Base-by-base conservation (phyloP, 2,329 filamentous ascomycete genomes). In the Aspergillus thermomutatus region DNA sequence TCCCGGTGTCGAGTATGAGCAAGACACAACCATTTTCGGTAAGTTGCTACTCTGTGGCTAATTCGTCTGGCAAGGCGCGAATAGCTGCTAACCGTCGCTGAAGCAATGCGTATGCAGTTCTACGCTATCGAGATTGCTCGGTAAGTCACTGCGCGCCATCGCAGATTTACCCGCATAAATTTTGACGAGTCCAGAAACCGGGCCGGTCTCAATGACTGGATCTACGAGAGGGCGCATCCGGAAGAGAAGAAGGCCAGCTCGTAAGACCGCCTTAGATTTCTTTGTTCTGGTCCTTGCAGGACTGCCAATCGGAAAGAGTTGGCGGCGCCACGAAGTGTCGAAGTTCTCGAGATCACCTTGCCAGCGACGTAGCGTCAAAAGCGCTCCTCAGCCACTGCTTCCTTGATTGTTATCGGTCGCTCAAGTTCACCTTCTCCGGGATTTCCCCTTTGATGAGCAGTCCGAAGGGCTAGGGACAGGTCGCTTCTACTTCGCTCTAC, bases 11-110 rank as follows among this genome's bases (percentile, higher is more conserved):
- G 93, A 97, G 75, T 97, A 99, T 73, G 90, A 88, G 53, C 82
- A 95, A 77, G 82, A 96, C 55, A 91, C 88, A 54, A 96, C 92
- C 3, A 96, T 99, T 53, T 97, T 99, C 68, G 92, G 90, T 92
- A 72, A 67, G 83, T 66, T 26, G 21, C 26, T 19, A 17, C 21
- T 19, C 17, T 17, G 26, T 34, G 26, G 17, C 6, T 7, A 21
- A n/a, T 11, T 43, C 10, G 14, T 11, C 47, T 45, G 26, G 26
- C 27, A 23, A n/a, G 34, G 34, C 28, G 19, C 52, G n/a, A 61
- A 19, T 17, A 4, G 28, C n/a, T 21, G 10, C 49, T 25, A 45
- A 23, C 17, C 34, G 14, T 52, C 27, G 25, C 9, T 47, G 28
- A 37, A 83, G 81, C 80, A 77, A 87, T 83, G 78, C 80, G 88